Evolutionary conservation across 2,329 filamentous ascomycete genomes (phyloP).

Genomic region (Colletotrichum aenigma): DNA sequence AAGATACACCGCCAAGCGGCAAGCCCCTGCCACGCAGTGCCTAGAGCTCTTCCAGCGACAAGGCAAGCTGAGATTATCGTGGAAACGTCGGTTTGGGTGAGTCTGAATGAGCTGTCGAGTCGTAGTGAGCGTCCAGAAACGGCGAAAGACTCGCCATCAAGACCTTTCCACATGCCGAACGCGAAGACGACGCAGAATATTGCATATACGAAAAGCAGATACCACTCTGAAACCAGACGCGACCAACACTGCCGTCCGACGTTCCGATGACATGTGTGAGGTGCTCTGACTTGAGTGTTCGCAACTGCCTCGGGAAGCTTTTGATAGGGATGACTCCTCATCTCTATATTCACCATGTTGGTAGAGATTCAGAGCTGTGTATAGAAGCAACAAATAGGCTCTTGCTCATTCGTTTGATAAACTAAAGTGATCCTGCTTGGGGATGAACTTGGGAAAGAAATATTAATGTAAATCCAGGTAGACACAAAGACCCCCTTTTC

Average conservation of each 20-base stretch:
- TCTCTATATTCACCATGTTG: not conserved
- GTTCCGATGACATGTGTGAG: rapidly evolving
- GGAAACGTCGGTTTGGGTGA: not conserved
- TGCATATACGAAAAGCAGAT: not conserved
- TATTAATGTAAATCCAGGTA: not conserved
- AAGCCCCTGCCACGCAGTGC: not conserved
- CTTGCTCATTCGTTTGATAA: no score
- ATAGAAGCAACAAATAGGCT: not conserved
- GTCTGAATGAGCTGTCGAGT: not conserved
- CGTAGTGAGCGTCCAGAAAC: not conserved
- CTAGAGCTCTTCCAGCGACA: not conserved
- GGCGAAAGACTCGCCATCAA: not conserved
- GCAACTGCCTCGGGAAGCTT: not conserved
- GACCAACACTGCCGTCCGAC: rapidly evolving
- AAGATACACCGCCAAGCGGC: not conserved
- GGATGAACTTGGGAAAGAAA: no score
- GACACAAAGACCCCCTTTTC: not conserved
- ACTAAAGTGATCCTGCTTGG: no score
- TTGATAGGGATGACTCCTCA: not conserved
- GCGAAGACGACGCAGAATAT: not conserved
- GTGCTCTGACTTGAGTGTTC: not conserved
- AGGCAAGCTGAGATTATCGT: not conserved
- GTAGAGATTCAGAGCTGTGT: not conserved
- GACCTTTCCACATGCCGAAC: not conserved
- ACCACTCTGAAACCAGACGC: not conserved